Base-by-base conservation (phyloP, 1,284 basidiomycete genomes). In the Boletus semigastroideus region DNA sequence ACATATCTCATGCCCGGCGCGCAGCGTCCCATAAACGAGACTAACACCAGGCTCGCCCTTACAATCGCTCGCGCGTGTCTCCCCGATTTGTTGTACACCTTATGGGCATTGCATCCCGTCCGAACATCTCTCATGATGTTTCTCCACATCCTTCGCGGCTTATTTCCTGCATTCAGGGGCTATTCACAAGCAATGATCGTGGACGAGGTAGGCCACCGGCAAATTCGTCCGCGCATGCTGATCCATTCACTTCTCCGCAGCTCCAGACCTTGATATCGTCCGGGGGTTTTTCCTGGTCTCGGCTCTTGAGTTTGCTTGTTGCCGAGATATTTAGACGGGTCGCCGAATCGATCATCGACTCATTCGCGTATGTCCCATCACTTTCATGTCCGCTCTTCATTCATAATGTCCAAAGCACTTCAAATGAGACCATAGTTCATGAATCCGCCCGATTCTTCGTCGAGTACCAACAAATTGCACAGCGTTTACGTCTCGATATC, bases 171-270 rank as follows among this genome's bases (percentile, higher is more conserved):
- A 12, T 86, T 87, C 67, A 80, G 86, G 70, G 84, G 87, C 52
- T 90, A 89, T 73, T 90, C 89, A 12, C 89, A 91, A 74, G 87
- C 87, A 46, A 71, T 87, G 67, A 87, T 91, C 58, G 82, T 91
- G 55, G 85, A 91, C 70, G 87, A 91, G 79, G 88, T 86, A 52
- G 49, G 79, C 65, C 48, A 16, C 17, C 28, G 16, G 20, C 5
- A 22, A 38, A 40, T 25, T 2, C 16, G 22, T 13, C 16, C 30
- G 13, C 11, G 14, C 27, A 9, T 34, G 17, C 34, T 42, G 53
- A 54, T 54, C 14, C 49, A 49, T 48, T 20, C 31, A 47, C 47
- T 30, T 44, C 53, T 56, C 42, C 53, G 56, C 61, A 90, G 87
- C 70, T 90, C 43, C 87, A 89, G 66, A 72, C 76, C 42, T 59